Conservation (phyloP, 2,329 filamentous ascomycete genomes). For the Geosmithia morbida region DNA sequence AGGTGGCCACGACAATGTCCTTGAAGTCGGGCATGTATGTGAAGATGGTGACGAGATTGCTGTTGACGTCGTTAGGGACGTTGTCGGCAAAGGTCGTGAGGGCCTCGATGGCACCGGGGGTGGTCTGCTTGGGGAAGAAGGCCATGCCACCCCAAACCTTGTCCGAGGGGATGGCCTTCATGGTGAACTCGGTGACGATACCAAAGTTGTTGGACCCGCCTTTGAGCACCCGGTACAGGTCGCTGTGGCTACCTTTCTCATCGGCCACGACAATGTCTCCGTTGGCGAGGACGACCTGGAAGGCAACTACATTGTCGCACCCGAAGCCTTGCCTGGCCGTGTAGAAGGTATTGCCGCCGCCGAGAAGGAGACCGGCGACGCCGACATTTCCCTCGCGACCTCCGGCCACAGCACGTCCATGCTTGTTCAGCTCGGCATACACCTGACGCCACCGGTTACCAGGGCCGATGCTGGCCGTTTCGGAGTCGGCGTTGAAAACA, state of each 20-base stretch:
- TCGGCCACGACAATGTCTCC: conserved; percentile 28
- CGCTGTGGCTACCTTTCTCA: conserved; percentile 1
- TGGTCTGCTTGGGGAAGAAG: background rate
- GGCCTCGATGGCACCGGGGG: background rate
- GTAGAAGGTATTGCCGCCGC: conserved; percentile 11
- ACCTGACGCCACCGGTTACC: background rate
- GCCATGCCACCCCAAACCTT: conserved; percentile 1
- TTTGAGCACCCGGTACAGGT: conserved; percentile 6
- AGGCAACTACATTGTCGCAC: conserved; percentile 28
- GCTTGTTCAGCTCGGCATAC: conserved; percentile 7
- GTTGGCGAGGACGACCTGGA: conserved; percentile 31
- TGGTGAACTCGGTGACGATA: conserved; percentile 15
- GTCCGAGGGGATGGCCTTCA: conserved; percentile 1
- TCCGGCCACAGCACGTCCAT: conserved; percentile 24
- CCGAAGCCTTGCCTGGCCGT: conserved; percentile 25
- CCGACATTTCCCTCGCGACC: conserved; percentile 22
- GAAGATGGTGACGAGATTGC: background rate
- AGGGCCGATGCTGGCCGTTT: background rate
- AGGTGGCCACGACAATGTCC: background rate
- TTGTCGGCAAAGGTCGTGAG: background rate
- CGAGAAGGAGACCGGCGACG: conserved; percentile 13
- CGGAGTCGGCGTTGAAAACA: background rate
- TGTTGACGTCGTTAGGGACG: background rate
- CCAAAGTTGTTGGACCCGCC: conserved; percentile 8
- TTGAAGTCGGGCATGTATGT: background rate